phyloP scores from a whole-genome alignment of 2,329 filamentous ascomycete genomes.

The Apiospora arundinis region DNA sequence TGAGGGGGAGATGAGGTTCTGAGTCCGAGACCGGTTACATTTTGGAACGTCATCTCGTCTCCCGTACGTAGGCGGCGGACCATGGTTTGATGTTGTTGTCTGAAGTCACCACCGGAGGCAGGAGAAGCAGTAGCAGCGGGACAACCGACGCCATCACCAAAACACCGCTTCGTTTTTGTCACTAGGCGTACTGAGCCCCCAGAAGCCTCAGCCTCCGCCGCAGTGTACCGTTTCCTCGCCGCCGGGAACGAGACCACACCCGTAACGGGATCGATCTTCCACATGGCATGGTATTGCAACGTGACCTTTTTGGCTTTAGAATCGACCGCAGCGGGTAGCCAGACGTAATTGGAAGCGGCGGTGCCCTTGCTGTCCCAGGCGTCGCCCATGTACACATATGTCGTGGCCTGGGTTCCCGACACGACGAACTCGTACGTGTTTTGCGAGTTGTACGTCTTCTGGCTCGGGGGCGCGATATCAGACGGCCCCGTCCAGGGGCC shows the following conservation, averaged over 20 bases:
- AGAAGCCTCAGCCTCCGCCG: constrained; percentile 36
- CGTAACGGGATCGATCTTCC: constrained; percentile 46
- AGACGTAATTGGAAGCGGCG: constrained; percentile 45
- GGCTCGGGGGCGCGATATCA: constrained; percentile 42
- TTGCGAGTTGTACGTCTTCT: constrained; percentile 45
- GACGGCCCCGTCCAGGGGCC: constrained; percentile 42
- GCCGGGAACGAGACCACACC: constrained; percentile 42
- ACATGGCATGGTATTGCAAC: constrained; percentile 47
- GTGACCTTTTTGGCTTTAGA: constrained; percentile 40
- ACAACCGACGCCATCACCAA: background rate
- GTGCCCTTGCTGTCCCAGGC: constrained; percentile 44
- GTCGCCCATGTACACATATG: constrained; percentile 47
- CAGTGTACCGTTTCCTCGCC: constrained; percentile 44
- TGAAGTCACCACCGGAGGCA: constrained; percentile 26
- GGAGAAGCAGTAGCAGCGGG: background rate
- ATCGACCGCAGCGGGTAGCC: constrained; percentile 46
- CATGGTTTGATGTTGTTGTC: constrained; percentile 26
- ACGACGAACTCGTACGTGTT: constrained; percentile 46
- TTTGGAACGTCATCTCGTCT: constrained; percentile 42
- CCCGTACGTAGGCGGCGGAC: constrained; percentile 29
- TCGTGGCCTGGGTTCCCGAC: constrained; percentile 39
- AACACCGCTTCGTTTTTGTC: background rate
- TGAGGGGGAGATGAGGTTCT: constrained; percentile 22
- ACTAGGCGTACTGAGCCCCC: constrained; percentile 27
- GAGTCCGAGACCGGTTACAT: constrained; percentile 43